phyloP scores from a whole-genome alignment of 2,329 filamentous ascomycete species.

The Coniochaeta hoffmannii region DNA sequence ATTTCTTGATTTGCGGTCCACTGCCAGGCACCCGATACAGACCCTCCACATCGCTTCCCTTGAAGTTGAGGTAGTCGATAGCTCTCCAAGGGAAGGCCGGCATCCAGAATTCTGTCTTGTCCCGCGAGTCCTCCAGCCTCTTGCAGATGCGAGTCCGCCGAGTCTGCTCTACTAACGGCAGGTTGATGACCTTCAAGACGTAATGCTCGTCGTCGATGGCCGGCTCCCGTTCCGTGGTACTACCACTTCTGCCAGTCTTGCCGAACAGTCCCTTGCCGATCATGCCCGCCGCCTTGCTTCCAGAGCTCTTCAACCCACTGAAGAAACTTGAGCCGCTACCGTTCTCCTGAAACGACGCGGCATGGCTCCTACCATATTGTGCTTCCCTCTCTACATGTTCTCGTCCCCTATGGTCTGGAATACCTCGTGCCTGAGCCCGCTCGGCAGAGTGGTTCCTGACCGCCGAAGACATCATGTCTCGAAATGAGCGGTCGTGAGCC shows the following conservation, averaged over 20 bases:
- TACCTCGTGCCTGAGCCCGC: conserved; percentile 42
- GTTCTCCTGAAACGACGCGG: conserved; percentile 49
- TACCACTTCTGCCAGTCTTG: conserved; percentile 67
- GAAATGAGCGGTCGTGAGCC: conserved; percentile 58
- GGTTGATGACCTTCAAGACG: conserved; percentile 74
- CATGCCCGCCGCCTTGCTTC: conserved; percentile 69
- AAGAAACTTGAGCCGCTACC: conserved; percentile 55
- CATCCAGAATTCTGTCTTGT: conserved; percentile 99
- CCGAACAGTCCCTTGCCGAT: conserved; percentile 78
- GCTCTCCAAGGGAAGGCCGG: conserved; percentile 90
- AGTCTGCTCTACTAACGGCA: conserved; percentile 81
- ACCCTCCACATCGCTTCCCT: conserved; percentile 87
- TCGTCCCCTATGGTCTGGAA: conserved; percentile 31
- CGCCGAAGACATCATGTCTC: conserved; percentile 59
- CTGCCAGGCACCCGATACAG: conserved; percentile 89
- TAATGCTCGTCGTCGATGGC: conserved; percentile 76
- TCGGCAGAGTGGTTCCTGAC: conserved; percentile 68
- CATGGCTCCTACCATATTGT: conserved; percentile 37
- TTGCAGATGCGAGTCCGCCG: conserved; percentile 88
- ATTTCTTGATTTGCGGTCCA: conserved; percentile 84
- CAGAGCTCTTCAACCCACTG: conserved; percentile 64
- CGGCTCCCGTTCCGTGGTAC: conserved; percentile 56
- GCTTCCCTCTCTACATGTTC: conserved; percentile 36
- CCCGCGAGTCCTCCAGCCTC: conserved; percentile 74
- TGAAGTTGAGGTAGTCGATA: conserved; percentile 94